Evolutionary conservation across 1,139 yeast species (phyloP).

Genomic region (Candida tetrigidarum): DNA sequence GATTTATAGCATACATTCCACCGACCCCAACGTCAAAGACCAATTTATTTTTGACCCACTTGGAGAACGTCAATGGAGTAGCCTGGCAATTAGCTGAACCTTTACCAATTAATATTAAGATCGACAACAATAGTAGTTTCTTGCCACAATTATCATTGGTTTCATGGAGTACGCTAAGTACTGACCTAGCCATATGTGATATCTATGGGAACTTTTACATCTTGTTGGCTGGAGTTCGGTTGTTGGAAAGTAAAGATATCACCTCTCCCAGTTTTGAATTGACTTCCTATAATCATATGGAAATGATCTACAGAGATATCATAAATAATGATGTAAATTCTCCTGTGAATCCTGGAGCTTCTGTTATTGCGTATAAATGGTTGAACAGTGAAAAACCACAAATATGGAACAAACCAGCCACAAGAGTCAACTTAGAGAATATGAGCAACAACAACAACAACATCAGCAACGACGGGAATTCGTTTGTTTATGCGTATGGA

Average conservation of each 20-base stretch:
- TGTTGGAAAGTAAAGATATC: constrained; percentile 23
- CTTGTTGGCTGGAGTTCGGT: constrained; percentile 48
- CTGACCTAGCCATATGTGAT: constrained; percentile 58
- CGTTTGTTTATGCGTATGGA: constrained; percentile 50
- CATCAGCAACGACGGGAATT: constrained; percentile 4
- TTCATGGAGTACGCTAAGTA: constrained; percentile 54
- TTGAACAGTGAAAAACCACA: constrained; percentile 68
- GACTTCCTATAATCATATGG: constrained; percentile 51
- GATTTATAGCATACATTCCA: constrained; percentile 67
- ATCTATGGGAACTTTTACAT: constrained; percentile 54
- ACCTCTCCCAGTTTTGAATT: constrained; percentile 43
- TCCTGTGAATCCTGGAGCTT: constrained; percentile 20
- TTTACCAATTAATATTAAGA: constrained; percentile 41
- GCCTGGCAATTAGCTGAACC: constrained; percentile 68
- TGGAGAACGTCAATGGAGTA: constrained; percentile 66
- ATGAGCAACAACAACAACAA: not conserved
- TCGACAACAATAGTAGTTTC: constrained; percentile 31
- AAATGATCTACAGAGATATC: constrained; percentile 47
- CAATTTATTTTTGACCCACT: constrained; percentile 56
- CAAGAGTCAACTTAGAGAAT: constrained; percentile 24
- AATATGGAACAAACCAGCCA: constrained; percentile 57
- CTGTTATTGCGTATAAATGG: constrained; percentile 66
- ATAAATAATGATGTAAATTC: constrained; percentile 23
- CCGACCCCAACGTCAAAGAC: constrained; percentile 22
- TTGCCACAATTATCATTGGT: constrained; percentile 37